These are phyloP conservation scores for Gastrolobium villosum DNA, from an alignment of 306 rosid genomes.

Conservation along the genomic window DNA sequence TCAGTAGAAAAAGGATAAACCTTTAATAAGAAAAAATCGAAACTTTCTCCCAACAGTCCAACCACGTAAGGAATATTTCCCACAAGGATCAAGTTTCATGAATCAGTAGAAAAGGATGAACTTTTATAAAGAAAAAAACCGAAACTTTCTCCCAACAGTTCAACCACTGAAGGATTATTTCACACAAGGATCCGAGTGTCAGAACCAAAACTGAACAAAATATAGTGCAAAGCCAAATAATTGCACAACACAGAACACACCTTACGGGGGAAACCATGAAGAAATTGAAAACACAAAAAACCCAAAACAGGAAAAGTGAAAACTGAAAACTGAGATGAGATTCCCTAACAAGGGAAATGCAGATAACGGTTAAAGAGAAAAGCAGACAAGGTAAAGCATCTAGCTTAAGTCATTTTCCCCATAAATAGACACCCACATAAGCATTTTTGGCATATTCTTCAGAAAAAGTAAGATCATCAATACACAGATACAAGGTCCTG, in stretches of 20 bases:
- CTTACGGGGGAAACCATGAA: neutral
- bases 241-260: constrained; percentile 16
- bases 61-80: constrained; percentile 6
- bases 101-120: neutral
- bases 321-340: constrained; percentile 6
- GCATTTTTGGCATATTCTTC: constrained; percentile 23
- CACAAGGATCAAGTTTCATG: neutral
- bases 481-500: constrained; percentile 2
- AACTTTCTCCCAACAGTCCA: constrained; percentile 23
- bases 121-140: constrained; percentile 2
- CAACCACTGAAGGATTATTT: neutral
- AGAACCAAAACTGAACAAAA: constrained; percentile 6
- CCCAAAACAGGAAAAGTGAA: constrained; percentile 3
- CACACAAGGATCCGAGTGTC: neutral
- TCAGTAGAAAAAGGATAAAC: neutral
- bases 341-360: constrained; percentile 11
- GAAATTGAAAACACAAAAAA: constrained; percentile 5
- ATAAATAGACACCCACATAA: neutral
- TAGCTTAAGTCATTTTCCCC: neutral
- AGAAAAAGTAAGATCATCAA: constrained; percentile 40
- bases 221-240: neutral
- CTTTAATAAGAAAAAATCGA: neutral
- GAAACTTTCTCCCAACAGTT: constrained; percentile 21
- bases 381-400: constrained; percentile 26
- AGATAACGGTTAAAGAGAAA: neutral